Evolutionary conservation across 306 rosid genomes (phyloP), one percentile per base, ranked within the genome.

Genomic region (Sesbania bispinosa): DNA sequence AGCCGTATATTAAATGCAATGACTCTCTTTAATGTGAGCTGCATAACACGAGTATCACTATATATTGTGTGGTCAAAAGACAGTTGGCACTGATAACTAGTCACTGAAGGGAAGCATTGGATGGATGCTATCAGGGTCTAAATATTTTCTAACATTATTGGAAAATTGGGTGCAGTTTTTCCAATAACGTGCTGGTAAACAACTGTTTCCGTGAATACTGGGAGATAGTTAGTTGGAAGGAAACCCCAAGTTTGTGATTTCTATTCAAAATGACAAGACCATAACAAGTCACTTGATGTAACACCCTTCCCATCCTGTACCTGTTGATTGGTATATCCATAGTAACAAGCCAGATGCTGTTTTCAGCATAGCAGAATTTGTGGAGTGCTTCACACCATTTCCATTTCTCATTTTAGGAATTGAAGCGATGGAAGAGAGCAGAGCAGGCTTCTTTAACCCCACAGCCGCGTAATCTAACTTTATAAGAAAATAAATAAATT

Each of bases 231-330:
- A 32, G 69, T 72, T 72, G 79, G 47, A 68, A 61, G 42, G 67
- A 80, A 67, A 41, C 39, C 13, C 43, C 46, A 13, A 32, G 19
- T 24, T 23, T 71, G 66, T 53, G 43, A 32, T 53, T 43, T 71
- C 26, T 33, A 24, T 79, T 72, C 73, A 77, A 42, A n/a, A 62
- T 72, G 85, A 72, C 82, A 59, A 53, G 33, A 72, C 68, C 18
- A 59, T 64, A 65, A 57, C 32, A 1, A 61, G 80, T 73, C 79
- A 81, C 73, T 58, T 77, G 85, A 76, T 65, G 78, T 71, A 76
- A 51, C 62, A 65, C 51, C 4, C 20, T 71, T 72, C 30, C 52
- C 52, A 63, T 53, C 52, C 42, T 20, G 55, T 61, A 30, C 60
- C n/a, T 69, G 51, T 77, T 70, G 38, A 53, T 77, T 48, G 76